A percentile compares a stretch with the other conserved stretches of the same genome.
These are phyloP conservation scores for Aureobasidium leucospermi DNA, from an alignment of 2,329 filamentous ascomycete species.

Conservation along the genomic window DNA sequence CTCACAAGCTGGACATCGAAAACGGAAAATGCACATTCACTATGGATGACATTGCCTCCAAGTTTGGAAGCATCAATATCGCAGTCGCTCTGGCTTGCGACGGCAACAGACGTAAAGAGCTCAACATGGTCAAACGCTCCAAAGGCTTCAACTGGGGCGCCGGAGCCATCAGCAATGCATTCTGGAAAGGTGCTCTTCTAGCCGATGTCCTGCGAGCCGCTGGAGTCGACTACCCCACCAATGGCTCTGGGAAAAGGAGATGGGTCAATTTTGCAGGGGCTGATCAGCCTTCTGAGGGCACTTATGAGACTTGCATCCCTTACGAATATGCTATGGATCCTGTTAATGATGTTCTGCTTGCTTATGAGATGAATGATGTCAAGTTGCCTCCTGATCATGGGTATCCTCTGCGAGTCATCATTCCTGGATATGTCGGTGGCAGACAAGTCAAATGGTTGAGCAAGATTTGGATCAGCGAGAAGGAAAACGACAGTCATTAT, in stretches of 20 bases:
- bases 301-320: slow-evolving; percentile 43
- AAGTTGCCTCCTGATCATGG: slow-evolving; percentile 37
- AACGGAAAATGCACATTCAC: slow-evolving; percentile 32
- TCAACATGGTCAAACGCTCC: slow-evolving; percentile 43
- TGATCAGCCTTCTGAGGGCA: slow-evolving; percentile 40
- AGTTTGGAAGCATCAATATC: slow-evolving; percentile 42
- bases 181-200: slow-evolving; percentile 44
- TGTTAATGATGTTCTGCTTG: slow-evolving; percentile 44
- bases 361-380: slow-evolving; percentile 45
- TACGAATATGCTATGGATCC: slow-evolving; percentile 43
- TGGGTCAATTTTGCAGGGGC: slow-evolving; percentile 47
- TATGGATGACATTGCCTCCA: slow-evolving; percentile 39
- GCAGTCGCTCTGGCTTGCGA: slow-evolving; percentile 43
- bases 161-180: slow-evolving; percentile 42
- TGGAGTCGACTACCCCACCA: slow-evolving; percentile 26
- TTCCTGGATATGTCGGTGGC: slow-evolving; percentile 37
- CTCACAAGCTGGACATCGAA: slow-evolving; percentile 40
- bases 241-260: slow-evolving; percentile 21
- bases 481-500: slow-evolving; percentile 37
- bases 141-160: slow-evolving; percentile 44
- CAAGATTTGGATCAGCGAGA: slow-evolving; percentile 33
- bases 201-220: slow-evolving; percentile 39
- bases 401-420: slow-evolving; percentile 35
- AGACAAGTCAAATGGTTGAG: slow-evolving; percentile 37
- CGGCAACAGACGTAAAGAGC: slow-evolving; percentile 45